Base-by-base conservation (phyloP, 75 land plant genomes). In the Larix kaempferi region DNA sequence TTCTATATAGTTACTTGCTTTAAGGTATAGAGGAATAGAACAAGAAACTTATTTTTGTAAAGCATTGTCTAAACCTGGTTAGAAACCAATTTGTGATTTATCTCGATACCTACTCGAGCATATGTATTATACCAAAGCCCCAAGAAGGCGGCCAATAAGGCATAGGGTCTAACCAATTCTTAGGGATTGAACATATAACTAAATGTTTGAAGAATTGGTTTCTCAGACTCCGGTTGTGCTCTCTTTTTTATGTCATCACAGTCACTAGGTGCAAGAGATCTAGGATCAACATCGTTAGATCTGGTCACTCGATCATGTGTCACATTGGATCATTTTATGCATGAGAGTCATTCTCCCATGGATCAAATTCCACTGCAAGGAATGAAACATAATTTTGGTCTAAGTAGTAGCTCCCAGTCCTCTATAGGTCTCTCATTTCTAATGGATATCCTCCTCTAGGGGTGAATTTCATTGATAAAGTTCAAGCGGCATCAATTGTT, bases 161-260 rank as follows among this genome's bases (percentile, higher is more conserved):
- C n/a, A n/a, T n/a, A n/a, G n/a, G n/a, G n/a, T n/a, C n/a, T n/a
- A n/a, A n/a, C n/a, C n/a, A n/a, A n/a, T n/a, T n/a, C n/a, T n/a
- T n/a, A n/a, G n/a, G n/a, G n/a, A n/a, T n/a, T n/a, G n/a, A n/a
- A n/a, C n/a, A n/a, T n/a, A n/a, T n/a, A n/a, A n/a, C n/a, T n/a
- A n/a, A n/a, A n/a, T n/a, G n/a, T n/a, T n/a, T n/a, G n/a, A n/a
- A n/a, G n/a, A n/a, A n/a, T n/a, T n/a, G n/a, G n/a, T n/a, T n/a
- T 88, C 74, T 78, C 78, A n/a, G 85, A 88, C 67, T 77, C 81
- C 71, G 81, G 78, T 21, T 81, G 91, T 91, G 93, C 93, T 89
- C 91, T 86, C 93, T 91, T 91, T 91, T 91, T 91, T 89, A 90
- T 91, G 93, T 91, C 93, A 91, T 80, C 78, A 15, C 81, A 81